Evolutionary conservation across 2,329 filamentous ascomycete species (phyloP).

Genomic region (Alternaria viburni): DNA sequence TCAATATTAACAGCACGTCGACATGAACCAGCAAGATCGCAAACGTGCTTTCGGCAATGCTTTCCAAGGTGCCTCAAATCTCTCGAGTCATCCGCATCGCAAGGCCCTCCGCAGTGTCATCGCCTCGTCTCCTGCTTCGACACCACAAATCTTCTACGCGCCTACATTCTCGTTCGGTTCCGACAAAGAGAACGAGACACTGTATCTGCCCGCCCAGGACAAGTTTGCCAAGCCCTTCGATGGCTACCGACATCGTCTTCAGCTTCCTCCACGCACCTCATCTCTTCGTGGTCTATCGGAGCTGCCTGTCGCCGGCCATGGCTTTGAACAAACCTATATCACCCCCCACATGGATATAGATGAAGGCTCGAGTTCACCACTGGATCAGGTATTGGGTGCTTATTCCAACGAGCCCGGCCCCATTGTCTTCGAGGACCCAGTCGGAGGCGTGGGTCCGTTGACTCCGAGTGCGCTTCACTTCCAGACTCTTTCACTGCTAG

Average conservation of each 20-base stretch:
- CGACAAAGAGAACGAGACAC: slow-evolving; percentile 10
- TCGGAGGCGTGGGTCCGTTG: not conserved
- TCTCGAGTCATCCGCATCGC: not conserved
- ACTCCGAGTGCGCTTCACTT: slow-evolving; percentile 22
- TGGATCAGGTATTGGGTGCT: not conserved
- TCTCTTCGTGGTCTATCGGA: not conserved
- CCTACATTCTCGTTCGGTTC: not conserved
- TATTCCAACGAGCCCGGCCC: not conserved
- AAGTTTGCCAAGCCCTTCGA: not conserved
- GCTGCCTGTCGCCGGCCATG: not conserved
- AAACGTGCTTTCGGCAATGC: slow-evolving; percentile 28
- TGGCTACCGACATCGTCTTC: not conserved
- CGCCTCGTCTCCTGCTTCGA: not conserved
- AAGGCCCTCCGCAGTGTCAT: not conserved
- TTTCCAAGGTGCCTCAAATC: slow-evolving; percentile 5
- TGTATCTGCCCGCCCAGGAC: not conserved
- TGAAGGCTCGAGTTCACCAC: not conserved
- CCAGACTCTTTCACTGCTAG: slow-evolving; percentile 17
- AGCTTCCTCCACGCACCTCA: not conserved
- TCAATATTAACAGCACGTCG: not conserved
- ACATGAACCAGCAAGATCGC: slow-evolving; percentile 11
- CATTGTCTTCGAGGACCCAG: slow-evolving; percentile 5
- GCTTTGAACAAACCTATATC: not conserved
- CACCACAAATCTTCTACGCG: not conserved
- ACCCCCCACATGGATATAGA: not conserved